Evolutionary conservation across 345 rosid genomes (phyloP), one percentile per base, ranked within the genome.

Genomic region (Rhizophora mangle): DNA sequence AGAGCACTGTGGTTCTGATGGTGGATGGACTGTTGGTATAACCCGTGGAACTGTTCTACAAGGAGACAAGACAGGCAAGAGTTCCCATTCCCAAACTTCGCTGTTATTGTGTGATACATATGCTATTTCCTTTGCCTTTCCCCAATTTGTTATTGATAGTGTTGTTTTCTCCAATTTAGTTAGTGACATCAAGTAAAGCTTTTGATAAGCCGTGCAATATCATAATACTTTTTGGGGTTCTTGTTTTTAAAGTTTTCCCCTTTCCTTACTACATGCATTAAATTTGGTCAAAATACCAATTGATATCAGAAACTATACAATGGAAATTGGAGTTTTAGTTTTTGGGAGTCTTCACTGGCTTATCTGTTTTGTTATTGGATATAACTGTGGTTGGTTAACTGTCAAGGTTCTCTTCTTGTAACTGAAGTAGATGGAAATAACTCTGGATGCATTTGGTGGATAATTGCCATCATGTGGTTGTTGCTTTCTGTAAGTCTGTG

Each of bases 1-100:
- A 47, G 99, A 95, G 86, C 96, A 87, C 68, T 87, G 87, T 26
- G 68, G 71, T 71, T 68, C 81, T 68, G 87, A 85, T 74, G 91
- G 92, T 77, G 85, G 86, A 74, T 92, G 94, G 97, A 80, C 86
- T 63, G 70, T 80, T 80, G 85, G 86, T 67, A 86, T 92, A 77
- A 95, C 99, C 43, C 97, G 99, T 27, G 97, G 99, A 34, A 92
- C 88, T 56, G 89, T 90, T 77, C 82, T 95, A 21, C 98, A 88
- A 80, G 99, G 98, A 78, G 57, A 69, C 34, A 79, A 83, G 8
- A 81, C 90, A 75, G 99, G 99, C 74, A 86, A 85, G 85, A 8
- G 51, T 31, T 4, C 26, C 5, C 57, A 10, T 51, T 21, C 31
- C 29, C 39, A 39, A 60, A 19, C 15, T 26, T 63, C 21, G 2